Evolutionary conservation across 495 filamentous ascomycete species (phyloP).

Genomic region (Hyphodiscus hymeniophilus): DNA sequence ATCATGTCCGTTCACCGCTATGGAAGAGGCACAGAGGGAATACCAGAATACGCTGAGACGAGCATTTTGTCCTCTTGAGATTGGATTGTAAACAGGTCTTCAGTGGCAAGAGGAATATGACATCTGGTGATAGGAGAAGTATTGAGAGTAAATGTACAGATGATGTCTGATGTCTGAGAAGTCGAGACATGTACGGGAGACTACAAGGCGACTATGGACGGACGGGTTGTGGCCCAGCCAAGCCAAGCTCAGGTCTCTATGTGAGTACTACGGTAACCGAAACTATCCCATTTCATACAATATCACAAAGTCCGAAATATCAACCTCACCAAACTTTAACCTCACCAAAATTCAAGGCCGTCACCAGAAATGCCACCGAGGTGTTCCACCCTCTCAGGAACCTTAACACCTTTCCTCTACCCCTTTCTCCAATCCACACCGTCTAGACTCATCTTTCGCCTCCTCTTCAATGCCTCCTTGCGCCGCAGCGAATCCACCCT

Average conservation of each 20-base stretch:
- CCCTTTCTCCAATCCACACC: slow-evolving; percentile 41
- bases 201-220: not conserved
- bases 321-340: not conserved
- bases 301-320: slow-evolving; percentile 1
- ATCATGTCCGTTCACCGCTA: too few relatives aligned
- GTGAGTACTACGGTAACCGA: too few relatives aligned
- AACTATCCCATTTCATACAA: too few relatives aligned
- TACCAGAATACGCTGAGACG: not conserved
- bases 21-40: too few relatives aligned
- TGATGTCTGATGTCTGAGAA: not conserved
- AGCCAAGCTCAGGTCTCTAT: too few relatives aligned
- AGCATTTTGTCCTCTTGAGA: not conserved
- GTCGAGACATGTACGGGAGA: slow-evolving; percentile 1
- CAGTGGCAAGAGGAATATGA: not conserved
- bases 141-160: not conserved
- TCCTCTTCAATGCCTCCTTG: slow-evolving; percentile 17
- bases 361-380: slow-evolving; percentile 35
- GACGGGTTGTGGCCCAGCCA: too few relatives aligned
- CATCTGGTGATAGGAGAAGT: not conserved
- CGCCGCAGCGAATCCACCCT: slow-evolving; percentile 22
- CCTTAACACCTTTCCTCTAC: slow-evolving; percentile 59
- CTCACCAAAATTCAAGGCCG: not conserved
- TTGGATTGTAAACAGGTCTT: too few relatives aligned
- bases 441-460: slow-evolving; percentile 23
- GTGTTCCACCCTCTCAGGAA: slow-evolving; percentile 32